These are phyloP conservation scores for Chytriomyces sp. DNA, from an alignment of 192 early-diverging fungal species.

Conservation along the genomic window DNA sequence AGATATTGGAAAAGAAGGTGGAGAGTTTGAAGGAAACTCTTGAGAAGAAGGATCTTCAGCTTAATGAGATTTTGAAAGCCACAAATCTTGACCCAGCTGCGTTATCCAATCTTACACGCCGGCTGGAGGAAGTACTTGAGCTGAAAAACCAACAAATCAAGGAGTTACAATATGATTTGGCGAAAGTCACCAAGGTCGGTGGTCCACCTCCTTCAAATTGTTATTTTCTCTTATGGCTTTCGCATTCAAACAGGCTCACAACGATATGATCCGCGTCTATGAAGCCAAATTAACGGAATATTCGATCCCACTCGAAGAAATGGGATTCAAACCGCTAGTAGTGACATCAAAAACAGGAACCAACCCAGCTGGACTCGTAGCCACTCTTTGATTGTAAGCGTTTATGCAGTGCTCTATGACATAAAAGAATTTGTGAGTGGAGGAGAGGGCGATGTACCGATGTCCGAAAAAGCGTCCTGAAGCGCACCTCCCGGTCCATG, in stretches of 20 bases:
- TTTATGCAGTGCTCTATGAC: too few species aligned
- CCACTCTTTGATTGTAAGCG: slow-evolving; percentile 37
- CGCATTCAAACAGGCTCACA: slow-evolving; percentile 58
- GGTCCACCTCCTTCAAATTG: slow-evolving; percentile 10
- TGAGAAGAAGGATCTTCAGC: slow-evolving; percentile 67
- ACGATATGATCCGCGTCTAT: slow-evolving; percentile 65
- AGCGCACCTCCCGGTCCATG: too few species aligned
- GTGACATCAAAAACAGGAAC: slow-evolving; percentile 42
- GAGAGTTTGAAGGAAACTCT: slow-evolving; percentile 54
- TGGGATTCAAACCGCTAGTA: slow-evolving; percentile 62
- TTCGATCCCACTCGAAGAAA: slow-evolving; percentile 60
- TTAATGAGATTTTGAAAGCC: slow-evolving; percentile 65
- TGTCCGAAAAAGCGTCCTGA: too few species aligned
- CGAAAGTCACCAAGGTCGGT: slow-evolving; percentile 63
- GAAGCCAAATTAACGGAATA: slow-evolving; percentile 67
- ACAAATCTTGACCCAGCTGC: slow-evolving; percentile 63
- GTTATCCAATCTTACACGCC: slow-evolving; percentile 51
- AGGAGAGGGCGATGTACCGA: too few species aligned
- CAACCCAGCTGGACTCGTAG: slow-evolving; percentile 56
- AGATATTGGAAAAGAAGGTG: slow-evolving; percentile 68
- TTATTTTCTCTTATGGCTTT: too few species aligned
- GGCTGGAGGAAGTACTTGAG: slow-evolving; percentile 64
- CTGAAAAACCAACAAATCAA: slow-evolving; percentile 63
- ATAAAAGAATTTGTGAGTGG: too few species aligned
- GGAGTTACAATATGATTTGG: slow-evolving; percentile 66